These are phyloP conservation scores for Penicillium glabrum DNA, from an alignment of 2,329 filamentous ascomycete genomes.

Conservation along the genomic window DNA sequence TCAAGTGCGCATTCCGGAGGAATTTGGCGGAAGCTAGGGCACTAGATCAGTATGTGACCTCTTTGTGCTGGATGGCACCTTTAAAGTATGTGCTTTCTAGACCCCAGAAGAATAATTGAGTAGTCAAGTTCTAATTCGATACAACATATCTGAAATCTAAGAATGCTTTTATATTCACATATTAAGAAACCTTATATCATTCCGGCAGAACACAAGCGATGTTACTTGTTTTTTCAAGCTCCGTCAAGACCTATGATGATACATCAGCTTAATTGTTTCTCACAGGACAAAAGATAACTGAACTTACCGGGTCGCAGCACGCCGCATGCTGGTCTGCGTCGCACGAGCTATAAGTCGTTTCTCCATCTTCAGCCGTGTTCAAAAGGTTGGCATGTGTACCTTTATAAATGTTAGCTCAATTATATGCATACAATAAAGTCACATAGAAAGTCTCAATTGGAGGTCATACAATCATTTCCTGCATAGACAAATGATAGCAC, in stretches of 20 bases:
- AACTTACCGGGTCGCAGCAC: slow-evolving; percentile 13
- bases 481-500: slow-evolving; percentile 7
- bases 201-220: slow-evolving; percentile 6
- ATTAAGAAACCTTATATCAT: background rate
- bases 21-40: no score
- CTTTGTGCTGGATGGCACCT: no score
- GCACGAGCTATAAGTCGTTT: slow-evolving; percentile 9
- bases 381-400: slow-evolving; percentile 5
- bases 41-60: no score
- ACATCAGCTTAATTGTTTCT: background rate
- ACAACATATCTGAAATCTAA: background rate
- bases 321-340: slow-evolving; percentile 3
- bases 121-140: no score
- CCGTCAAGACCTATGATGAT: background rate
- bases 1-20: no score
- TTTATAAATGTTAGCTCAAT: background rate
- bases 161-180: background rate
- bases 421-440: background rate
- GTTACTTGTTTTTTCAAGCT: slow-evolving; percentile 2
- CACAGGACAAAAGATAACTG: background rate
- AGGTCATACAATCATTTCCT: slow-evolving; percentile 4
- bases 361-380: slow-evolving; percentile 2
- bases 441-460: background rate
- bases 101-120: no score
- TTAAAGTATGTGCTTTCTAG: no score